These are phyloP conservation scores for Penstemon barbatus DNA, from an alignment of 257 asterid genomes.

Conservation along the genomic window DNA sequence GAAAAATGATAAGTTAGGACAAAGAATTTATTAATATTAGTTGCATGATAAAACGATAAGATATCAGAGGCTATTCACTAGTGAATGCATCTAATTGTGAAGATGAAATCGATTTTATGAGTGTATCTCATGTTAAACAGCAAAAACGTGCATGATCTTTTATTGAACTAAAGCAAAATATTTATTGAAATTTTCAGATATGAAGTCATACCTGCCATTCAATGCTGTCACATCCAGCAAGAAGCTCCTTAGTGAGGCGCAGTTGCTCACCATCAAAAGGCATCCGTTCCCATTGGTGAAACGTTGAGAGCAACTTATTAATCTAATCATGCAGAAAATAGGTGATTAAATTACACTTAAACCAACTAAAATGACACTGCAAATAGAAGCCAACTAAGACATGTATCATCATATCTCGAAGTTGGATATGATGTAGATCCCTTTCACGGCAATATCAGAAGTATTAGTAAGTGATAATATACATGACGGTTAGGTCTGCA, in stretches of 20 bases:
- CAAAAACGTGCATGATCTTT: constrained; percentile 6
- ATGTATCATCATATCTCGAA: background rate
- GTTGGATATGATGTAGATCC: constrained; percentile 11
- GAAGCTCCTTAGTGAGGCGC: constrained; percentile 70
- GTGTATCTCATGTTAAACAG: constrained; percentile 10
- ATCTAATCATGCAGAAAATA: constrained; percentile 51
- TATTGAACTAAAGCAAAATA: constrained; percentile 8
- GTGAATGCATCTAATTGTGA: constrained; percentile 23
- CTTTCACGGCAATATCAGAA: constrained; percentile 7
- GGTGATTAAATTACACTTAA: constrained; percentile 18
- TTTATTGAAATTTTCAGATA: constrained; percentile 22
- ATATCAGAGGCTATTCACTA: constrained; percentile 12
- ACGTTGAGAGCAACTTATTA: constrained; percentile 75
- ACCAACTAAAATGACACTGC: constrained; percentile 11
- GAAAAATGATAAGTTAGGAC: constrained; percentile 10
- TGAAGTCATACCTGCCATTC: constrained; percentile 86
- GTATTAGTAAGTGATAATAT: constrained; percentile 17
- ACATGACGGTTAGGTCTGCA: background rate
- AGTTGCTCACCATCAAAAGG: constrained; percentile 63
- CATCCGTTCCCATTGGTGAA: constrained; percentile 82
- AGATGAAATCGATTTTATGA: background rate
- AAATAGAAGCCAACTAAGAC: constrained; percentile 12
- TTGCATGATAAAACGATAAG: background rate
- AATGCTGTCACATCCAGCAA: constrained; percentile 80
- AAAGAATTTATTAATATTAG: background rate